These are phyloP conservation scores for Cinchona pubescens DNA, from an alignment of 257 asterid genomes.

Conservation along the genomic window DNA sequence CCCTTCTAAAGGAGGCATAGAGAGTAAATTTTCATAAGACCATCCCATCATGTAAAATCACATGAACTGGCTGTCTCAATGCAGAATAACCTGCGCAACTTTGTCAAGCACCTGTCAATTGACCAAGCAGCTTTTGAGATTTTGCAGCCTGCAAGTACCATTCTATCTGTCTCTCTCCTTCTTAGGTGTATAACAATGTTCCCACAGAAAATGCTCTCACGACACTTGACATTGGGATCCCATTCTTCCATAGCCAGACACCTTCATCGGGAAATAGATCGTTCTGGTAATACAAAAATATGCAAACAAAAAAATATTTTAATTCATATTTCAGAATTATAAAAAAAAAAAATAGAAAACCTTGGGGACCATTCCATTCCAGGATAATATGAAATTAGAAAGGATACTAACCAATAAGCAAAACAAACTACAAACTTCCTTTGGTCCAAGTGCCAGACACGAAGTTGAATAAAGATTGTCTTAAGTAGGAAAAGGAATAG, in stretches of 20 bases:
- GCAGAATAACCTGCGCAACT: slow-evolving; percentile 49
- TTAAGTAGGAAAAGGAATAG: slow-evolving; percentile 66
- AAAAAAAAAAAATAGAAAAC: slow-evolving; percentile 5
- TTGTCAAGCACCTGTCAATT: slow-evolving; percentile 57
- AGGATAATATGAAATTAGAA: slow-evolving; percentile 22
- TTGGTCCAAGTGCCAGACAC: slow-evolving; percentile 83
- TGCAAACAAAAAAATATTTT: slow-evolving; percentile 26
- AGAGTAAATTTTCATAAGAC: neutral
- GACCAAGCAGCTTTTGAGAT: slow-evolving; percentile 70
- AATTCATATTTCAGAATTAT: slow-evolving; percentile 14
- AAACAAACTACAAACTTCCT: slow-evolving; percentile 86
- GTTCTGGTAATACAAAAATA: slow-evolving; percentile 53
- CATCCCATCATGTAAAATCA: slow-evolving; percentile 4
- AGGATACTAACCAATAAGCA: slow-evolving; percentile 67
- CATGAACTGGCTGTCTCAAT: slow-evolving; percentile 78
- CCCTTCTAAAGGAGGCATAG: neutral
- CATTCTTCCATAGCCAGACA: slow-evolving; percentile 83
- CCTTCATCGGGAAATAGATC: slow-evolving; percentile 81
- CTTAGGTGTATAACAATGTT: slow-evolving; percentile 66
- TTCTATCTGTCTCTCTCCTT: slow-evolving; percentile 67
- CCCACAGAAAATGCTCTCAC: slow-evolving; percentile 68
- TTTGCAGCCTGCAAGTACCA: slow-evolving; percentile 76
- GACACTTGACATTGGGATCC: slow-evolving; percentile 67
- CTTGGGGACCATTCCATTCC: slow-evolving; percentile 7
- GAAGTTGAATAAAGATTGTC: slow-evolving; percentile 77